phyloP scores from a whole-genome alignment of 1,139 yeast species.

The Saccharomyces pastorianus region DNA sequence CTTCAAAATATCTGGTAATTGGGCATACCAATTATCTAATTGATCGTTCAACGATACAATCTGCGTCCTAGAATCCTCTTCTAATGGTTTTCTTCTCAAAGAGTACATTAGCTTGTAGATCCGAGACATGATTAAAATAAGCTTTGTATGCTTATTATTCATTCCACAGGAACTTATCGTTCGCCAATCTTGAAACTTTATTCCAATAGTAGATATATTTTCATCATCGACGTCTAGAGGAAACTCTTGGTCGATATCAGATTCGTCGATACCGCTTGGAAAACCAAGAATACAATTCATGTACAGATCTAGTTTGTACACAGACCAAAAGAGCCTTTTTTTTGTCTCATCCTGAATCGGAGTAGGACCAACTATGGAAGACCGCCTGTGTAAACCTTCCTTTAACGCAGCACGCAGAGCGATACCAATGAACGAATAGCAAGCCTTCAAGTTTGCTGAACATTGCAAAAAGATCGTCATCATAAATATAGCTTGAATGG shows the following conservation, averaged over 20 bases:
- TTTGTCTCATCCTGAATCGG: constrained; percentile 78
- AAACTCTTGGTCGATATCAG: constrained; percentile 76
- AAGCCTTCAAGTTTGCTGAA: constrained; percentile 76
- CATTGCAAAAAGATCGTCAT: constrained; percentile 74
- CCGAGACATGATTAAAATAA: constrained; percentile 50
- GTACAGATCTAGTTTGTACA: constrained; percentile 82
- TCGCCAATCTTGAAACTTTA: constrained; percentile 25
- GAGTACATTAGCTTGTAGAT: constrained; percentile 43
- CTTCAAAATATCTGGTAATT: constrained; percentile 57
- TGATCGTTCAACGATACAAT: constrained; percentile 61
- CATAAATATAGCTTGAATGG: constrained; percentile 64
- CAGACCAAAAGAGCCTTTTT: constrained; percentile 79
- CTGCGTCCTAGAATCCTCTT: constrained; percentile 31
- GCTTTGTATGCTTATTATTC: constrained; percentile 73
- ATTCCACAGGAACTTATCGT: constrained; percentile 60
- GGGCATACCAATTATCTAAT: constrained; percentile 60
- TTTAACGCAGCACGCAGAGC: constrained; percentile 76
- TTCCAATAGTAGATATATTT: constrained; percentile 52
- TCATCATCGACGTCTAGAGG: constrained; percentile 83
- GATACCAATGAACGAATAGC: constrained; percentile 83
- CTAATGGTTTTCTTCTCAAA: constrained; percentile 11
- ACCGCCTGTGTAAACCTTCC: constrained; percentile 73
- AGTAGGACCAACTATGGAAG: constrained; percentile 29
- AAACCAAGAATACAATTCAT: constrained; percentile 80
- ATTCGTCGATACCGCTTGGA: constrained; percentile 52